These are phyloP conservation scores for Lentinula raphanica DNA, from an alignment of 768 basidiomycete species.

Conservation along the genomic window DNA sequence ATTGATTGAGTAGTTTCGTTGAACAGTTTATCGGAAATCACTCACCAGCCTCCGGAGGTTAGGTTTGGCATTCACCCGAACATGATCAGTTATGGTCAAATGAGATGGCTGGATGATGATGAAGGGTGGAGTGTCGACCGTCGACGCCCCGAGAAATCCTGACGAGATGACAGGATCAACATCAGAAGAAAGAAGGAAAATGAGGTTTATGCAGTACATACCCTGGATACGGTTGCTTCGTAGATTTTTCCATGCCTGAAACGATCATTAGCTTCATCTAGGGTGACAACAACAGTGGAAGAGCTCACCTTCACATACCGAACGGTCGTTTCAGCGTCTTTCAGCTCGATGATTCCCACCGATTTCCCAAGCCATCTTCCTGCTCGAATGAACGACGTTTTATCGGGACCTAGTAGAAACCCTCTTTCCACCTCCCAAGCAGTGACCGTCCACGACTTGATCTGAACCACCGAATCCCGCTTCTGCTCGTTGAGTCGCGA, in stretches of 20 bases:
- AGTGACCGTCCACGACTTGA: conserved; percentile 6
- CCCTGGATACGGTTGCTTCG: conserved; percentile 7
- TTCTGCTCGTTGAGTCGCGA: not conserved
- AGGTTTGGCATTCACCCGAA: not conserved
- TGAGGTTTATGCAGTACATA: not conserved
- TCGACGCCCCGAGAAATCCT: conserved; percentile 7
- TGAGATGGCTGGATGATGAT: conserved; percentile 2
- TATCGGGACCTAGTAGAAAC: conserved; percentile 1
- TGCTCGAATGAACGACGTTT: not conserved
- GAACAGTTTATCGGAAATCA: not conserved
- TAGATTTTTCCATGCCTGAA: conserved; percentile 1
- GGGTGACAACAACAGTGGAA: not conserved
- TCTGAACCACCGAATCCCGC: not conserved
- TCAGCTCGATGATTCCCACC: conserved; percentile 3
- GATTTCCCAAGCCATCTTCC: conserved; percentile 4
- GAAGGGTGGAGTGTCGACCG: conserved; percentile 4
- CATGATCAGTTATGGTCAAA: not conserved
- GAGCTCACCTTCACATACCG: not conserved
- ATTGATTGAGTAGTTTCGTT: not conserved
- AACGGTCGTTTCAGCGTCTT: conserved; percentile 1
- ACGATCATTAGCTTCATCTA: not conserved
- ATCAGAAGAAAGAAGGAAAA: not conserved
- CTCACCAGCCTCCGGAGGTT: not conserved
- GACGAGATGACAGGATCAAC: not conserved
- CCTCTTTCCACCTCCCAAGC: conserved; percentile 1